These are phyloP conservation scores for Setaria viridis DNA, from an alignment of 202 grass and related monocot genomes.

Conservation along the genomic window DNA sequence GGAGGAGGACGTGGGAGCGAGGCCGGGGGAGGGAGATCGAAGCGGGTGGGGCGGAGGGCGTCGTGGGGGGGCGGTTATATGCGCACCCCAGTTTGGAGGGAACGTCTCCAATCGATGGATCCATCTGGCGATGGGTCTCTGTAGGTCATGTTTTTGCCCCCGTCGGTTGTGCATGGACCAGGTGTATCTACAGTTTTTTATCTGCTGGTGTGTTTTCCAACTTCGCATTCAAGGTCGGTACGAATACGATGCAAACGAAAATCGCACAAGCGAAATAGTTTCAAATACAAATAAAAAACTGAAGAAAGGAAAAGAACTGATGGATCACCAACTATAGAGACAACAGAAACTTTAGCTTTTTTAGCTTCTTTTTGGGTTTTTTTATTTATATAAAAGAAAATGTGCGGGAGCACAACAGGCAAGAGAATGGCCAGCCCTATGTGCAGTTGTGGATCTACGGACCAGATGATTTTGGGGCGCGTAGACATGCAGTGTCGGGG, in stretches of 20 bases:
- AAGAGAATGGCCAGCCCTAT: too few species aligned
- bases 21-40: neutral
- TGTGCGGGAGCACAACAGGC: too few species aligned
- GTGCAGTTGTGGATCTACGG: too few species aligned
- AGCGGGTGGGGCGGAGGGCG: constrained; percentile 8
- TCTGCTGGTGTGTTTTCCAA: neutral
- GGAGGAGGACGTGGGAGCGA: neutral
- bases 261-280: neutral
- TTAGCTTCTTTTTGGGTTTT: too few species aligned
- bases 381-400: too few species aligned
- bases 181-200: constrained; percentile 13
- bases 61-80: constrained; percentile 21
- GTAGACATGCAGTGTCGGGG: neutral
- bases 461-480: too few species aligned
- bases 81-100: constrained; percentile 11
- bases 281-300: neutral
- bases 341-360: too few species aligned
- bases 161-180: constrained; percentile 31
- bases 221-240: neutral
- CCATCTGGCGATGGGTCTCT: neutral
- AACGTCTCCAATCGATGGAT: neutral
- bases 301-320: too few species aligned
- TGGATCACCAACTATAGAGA: too few species aligned
- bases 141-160: neutral
- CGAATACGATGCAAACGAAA: neutral